These are phyloP conservation scores for Xerocomus minutiporus DNA, from an alignment of 1,284 basidiomycete genomes.

Conservation along the genomic window DNA sequence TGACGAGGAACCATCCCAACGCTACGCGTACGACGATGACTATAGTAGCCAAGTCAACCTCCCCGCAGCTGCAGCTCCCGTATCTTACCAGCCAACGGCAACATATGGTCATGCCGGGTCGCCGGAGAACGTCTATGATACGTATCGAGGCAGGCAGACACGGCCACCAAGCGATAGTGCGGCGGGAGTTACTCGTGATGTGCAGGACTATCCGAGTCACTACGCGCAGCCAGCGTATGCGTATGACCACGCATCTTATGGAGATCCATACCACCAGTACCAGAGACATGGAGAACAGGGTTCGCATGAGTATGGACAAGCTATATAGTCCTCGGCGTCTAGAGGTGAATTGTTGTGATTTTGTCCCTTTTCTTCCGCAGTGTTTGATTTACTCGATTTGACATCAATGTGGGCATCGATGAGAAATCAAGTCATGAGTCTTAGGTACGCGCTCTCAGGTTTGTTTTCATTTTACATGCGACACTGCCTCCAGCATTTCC, in stretches of 20 bases:
- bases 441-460: conserved; percentile 4
- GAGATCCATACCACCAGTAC: conserved; percentile 29
- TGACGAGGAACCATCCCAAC: conserved; percentile 43
- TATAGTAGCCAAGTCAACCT: conserved; percentile 59
- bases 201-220: conserved; percentile 38
- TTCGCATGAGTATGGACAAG: conserved; percentile 32
- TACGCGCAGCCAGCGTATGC: conserved; percentile 22
- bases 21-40: conserved; percentile 55
- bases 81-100: conserved; percentile 39
- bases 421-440: conserved; percentile 4
- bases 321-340: conserved; percentile 24
- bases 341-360: conserved; percentile 15
- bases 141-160: conserved; percentile 47
- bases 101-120: conserved; percentile 26
- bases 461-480: background rate
- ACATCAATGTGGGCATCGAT: conserved; percentile 2
- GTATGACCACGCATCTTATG: conserved; percentile 30
- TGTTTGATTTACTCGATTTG: conserved; percentile 33
- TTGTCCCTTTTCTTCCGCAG: conserved; percentile 15
- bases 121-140: conserved; percentile 42
- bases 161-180: conserved; percentile 20
- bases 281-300: conserved; percentile 30
- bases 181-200: conserved; percentile 26
- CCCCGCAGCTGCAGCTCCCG: conserved; percentile 49
- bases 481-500: background rate